Conservation (phyloP, 495 filamentous ascomycete genomes). For the Lophiostoma macrostomum region DNA sequence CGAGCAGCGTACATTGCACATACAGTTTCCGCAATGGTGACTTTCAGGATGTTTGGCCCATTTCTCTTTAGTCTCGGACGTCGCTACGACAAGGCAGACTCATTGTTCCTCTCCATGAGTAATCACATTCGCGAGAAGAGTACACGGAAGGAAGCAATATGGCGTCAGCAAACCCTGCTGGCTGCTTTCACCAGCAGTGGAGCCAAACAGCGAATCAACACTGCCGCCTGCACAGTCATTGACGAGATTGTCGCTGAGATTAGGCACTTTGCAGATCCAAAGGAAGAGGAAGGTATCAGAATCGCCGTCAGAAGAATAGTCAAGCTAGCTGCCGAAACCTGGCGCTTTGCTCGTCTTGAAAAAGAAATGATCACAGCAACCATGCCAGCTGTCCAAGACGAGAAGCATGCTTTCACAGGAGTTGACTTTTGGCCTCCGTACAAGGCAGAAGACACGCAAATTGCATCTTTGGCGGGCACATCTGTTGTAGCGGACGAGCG, state of each 20-base stretch:
- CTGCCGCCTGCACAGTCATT: conserved; percentile 58
- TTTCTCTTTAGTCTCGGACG: conserved; percentile 63
- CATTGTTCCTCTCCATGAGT: conserved; percentile 59
- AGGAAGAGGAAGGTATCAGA: conserved; percentile 52
- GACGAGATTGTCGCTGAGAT: conserved; percentile 60
- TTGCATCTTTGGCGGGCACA: conserved; percentile 26
- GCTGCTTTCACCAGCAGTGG: conserved; percentile 61
- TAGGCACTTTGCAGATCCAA: conserved; percentile 56
- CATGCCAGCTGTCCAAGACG: conserved; percentile 49
- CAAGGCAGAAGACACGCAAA: conserved; percentile 32
- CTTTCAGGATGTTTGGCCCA: conserved; percentile 61
- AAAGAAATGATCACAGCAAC: conserved; percentile 57
- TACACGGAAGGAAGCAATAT: conserved; percentile 60
- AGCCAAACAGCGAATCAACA: conserved; percentile 60
- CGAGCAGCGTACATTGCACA: conserved; percentile 62
- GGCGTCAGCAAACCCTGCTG: conserved; percentile 62
- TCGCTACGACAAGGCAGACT: conserved; percentile 60
- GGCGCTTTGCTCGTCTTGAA: conserved; percentile 62
- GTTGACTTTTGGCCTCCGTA: conserved; percentile 48
- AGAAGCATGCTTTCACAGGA: conserved; percentile 37
- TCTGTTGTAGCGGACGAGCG: conserved; percentile 23
- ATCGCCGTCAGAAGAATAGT: conserved; percentile 56
- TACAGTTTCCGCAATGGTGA: conserved; percentile 57
- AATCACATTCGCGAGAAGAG: conserved; percentile 62
- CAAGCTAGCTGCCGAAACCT: conserved; percentile 62